Evolutionary conservation across 2,329 filamentous ascomycete genomes (phyloP), one percentile per base, ranked within the genome.

Genomic region (Xylariaceae sp.): DNA sequence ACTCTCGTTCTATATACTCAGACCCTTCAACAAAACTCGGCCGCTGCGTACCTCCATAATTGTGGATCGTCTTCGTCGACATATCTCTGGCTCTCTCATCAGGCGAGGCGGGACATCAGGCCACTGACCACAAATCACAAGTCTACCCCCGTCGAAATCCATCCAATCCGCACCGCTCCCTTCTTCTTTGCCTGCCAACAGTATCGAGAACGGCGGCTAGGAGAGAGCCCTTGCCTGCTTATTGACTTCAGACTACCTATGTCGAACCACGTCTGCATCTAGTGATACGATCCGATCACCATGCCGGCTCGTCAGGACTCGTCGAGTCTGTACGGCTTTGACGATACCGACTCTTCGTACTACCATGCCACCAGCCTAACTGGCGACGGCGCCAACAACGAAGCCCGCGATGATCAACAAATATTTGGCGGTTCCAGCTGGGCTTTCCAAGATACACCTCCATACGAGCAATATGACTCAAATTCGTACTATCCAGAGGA

Each of bases 361-460:
- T 64, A 59, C 54, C 57, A 60, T 52, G 57, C 52, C 55, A 55
- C 62, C 50, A 58, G 55, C 53, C 56, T 53, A 46, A 57, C 48
- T 42, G 45, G 42, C 22, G 48, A 46, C 32, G 45, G 47, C 17
- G 46, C 48, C 38, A 51, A 50, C 22, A 49, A 56, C 11, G 18
- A 52, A 12, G 44, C 46, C 35, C 49, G 44, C 44, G 51, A 53
- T 33, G 48, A 60, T 52, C 61, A 64, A 44, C 60, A 62, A 45
- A 64, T 68, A 51, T 70, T 70, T 64, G 63, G 52, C 59, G 60
- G 71, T 47, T 63, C 74, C 54, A 69, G 64, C 64, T 81, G 77
- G 77, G 62, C 68, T 55, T 78, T 77, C 56, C 71, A 72, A 52
- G 71, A 72, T 61, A 71, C 71, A 11, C 71, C 75, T 53, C 72